Conservation (phyloP, 2,329 filamentous ascomycete genomes). For the Hysterium pulicare region DNA sequence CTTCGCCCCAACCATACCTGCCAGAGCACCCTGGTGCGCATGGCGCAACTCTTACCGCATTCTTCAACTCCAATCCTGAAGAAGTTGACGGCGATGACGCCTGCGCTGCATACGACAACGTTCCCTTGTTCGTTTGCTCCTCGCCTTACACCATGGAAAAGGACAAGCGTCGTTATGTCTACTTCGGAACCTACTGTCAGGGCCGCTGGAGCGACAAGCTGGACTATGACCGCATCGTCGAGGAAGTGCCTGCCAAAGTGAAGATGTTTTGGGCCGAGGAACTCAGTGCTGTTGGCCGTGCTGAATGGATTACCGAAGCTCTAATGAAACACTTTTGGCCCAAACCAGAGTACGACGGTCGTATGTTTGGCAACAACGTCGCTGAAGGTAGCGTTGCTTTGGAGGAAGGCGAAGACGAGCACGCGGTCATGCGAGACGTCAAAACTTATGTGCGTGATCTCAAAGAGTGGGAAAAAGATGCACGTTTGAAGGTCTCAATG, state of each 20-base stretch:
- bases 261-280: constrained; percentile 40
- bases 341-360: constrained; percentile 39
- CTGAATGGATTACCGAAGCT: constrained; percentile 41
- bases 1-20: constrained; percentile 39
- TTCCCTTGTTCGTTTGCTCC: constrained; percentile 41
- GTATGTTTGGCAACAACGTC: constrained; percentile 13
- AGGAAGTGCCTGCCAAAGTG: constrained; percentile 36
- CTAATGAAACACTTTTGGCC: constrained; percentile 44
- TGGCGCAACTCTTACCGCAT: constrained; percentile 46
- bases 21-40: constrained; percentile 40
- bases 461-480: constrained; percentile 40
- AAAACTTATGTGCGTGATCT: constrained; percentile 32
- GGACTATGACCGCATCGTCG: constrained; percentile 39
- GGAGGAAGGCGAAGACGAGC: constrained; percentile 16
- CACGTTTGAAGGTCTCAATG: constrained; percentile 30
- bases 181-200: constrained; percentile 47
- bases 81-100: constrained; percentile 18
- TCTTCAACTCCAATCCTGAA: constrained; percentile 41
- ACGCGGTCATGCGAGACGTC: constrained; percentile 30
- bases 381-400: constrained; percentile 14
- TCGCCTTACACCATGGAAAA: constrained; percentile 4
- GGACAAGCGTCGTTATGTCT: constrained; percentile 31
- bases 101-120: constrained; percentile 31
- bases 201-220: constrained; percentile 44
- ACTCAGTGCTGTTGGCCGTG: constrained; percentile 32